These are phyloP conservation scores for Xerocomellus intermedius DNA, from an alignment of 768 basidiomycete genomes.

Conservation along the genomic window DNA sequence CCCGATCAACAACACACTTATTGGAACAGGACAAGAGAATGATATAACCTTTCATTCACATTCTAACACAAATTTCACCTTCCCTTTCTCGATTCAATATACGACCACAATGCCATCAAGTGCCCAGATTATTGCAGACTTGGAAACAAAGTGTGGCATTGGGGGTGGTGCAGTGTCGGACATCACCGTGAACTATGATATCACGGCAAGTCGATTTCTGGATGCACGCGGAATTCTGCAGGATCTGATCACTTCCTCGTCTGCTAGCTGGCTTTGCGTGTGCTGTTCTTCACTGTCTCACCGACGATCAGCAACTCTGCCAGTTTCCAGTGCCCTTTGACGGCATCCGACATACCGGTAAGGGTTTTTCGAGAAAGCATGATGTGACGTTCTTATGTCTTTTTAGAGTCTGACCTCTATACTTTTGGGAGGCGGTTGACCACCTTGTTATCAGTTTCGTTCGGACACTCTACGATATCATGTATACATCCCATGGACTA, in stretches of 20 bases:
- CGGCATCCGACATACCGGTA: constrained; percentile 29
- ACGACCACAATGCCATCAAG: constrained; percentile 52
- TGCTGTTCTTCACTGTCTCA: constrained; percentile 63
- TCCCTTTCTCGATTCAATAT: constrained; percentile 74
- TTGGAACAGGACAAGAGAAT: constrained; percentile 59
- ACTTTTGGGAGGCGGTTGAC: constrained; percentile 9
- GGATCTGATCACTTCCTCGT: constrained; percentile 8
- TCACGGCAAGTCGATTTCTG: constrained; percentile 44
- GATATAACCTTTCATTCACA: constrained; percentile 50
- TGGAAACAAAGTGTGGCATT: constrained; percentile 63
- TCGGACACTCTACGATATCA: constrained; percentile 8
- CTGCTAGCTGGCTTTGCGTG: constrained; percentile 57
- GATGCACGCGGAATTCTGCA: not conserved
- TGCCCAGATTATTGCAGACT: constrained; percentile 53
- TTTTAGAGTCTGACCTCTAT: constrained; percentile 20
- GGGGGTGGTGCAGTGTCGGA: constrained; percentile 42
- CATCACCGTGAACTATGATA: constrained; percentile 61
- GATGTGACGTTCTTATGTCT: constrained; percentile 11
- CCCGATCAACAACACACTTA: constrained; percentile 65
- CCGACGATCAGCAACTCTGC: constrained; percentile 63
- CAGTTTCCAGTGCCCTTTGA: constrained; percentile 64
- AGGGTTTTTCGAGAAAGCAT: not conserved
- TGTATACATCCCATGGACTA: constrained; percentile 24
- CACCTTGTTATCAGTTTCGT: not conserved
- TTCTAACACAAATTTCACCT: constrained; percentile 62